Evolutionary conservation across 2,329 filamentous ascomycete genomes (phyloP).

Genomic region (Diaporthe velutina): DNA sequence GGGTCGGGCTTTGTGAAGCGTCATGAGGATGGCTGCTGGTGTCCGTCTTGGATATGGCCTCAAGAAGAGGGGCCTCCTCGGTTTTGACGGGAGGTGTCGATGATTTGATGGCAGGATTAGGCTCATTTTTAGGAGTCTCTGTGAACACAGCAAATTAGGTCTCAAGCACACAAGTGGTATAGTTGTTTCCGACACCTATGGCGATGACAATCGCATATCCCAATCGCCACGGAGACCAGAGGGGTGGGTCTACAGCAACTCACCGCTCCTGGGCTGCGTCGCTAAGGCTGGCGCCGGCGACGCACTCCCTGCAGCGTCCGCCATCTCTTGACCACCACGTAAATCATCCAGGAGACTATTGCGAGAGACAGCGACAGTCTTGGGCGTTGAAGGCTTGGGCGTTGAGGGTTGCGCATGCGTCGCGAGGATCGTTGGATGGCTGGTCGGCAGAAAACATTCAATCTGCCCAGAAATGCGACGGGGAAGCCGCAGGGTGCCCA

Average conservation of each 20-base stretch:
- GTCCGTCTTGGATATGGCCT: not conserved
- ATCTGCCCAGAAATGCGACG: slow-evolving; percentile 34
- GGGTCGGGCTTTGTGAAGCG: not conserved
- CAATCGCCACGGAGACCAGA: not conserved
- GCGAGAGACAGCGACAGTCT: not conserved
- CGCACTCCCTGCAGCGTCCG: slow-evolving; percentile 40
- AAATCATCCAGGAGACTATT: slow-evolving; percentile 36
- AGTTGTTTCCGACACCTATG: not conserved
- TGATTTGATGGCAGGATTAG: not conserved
- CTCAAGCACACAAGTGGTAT: not conserved
- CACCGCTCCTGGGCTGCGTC: slow-evolving; percentile 38
- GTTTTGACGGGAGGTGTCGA: slow-evolving; percentile 14
- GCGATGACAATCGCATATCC: slow-evolving; percentile 3
- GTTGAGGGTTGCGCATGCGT: slow-evolving; percentile 26
- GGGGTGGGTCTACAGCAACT: slow-evolving; percentile 11
- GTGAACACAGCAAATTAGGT: not conserved
- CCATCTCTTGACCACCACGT: slow-evolving; percentile 36
- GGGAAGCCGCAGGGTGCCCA: slow-evolving; percentile 15
- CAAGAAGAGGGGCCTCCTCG: slow-evolving; percentile 10
- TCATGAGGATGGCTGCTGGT: not conserved
- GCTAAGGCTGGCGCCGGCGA: slow-evolving; percentile 41
- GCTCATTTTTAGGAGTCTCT: slow-evolving; percentile 34
- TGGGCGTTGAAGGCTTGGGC: not conserved
- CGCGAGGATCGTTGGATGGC: slow-evolving; percentile 28
- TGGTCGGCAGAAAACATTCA: slow-evolving; percentile 36